These are phyloP conservation scores for Lecanicillium sp. DNA, from an alignment of 2,329 filamentous ascomycete species.

Conservation along the genomic window DNA sequence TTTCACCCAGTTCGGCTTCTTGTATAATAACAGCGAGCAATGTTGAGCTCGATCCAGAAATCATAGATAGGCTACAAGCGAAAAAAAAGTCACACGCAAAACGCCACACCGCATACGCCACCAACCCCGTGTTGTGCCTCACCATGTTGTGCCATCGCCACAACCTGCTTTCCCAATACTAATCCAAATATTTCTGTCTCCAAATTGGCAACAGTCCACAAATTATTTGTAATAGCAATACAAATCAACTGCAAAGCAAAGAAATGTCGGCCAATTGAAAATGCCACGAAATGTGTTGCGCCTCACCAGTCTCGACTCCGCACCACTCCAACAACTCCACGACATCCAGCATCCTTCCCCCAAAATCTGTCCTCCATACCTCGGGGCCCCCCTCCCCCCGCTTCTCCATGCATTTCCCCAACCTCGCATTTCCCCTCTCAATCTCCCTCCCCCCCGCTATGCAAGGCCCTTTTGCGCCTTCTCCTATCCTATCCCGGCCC, in stretches of 20 bases:
- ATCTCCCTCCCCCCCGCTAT: background rate
- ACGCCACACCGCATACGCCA: background rate
- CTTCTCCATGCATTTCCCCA: constrained; percentile 7
- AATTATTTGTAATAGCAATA: no score
- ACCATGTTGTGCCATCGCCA: no score
- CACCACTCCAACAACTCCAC: background rate
- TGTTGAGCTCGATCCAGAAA: no score
- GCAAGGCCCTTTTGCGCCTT: background rate
- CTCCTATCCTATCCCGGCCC: background rate
- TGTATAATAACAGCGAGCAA: no score
- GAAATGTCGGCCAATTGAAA: no score
- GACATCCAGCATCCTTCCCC: background rate
- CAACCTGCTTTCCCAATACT: background rate
- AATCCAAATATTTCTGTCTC: no score
- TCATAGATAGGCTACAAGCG: no score
- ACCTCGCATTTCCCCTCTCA: background rate
- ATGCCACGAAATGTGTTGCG: no score
- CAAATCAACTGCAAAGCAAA: no score
- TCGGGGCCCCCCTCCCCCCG: constrained; percentile 1
- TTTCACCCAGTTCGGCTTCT: no score
- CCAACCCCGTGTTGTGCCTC: no score
- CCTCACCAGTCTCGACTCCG: background rate
- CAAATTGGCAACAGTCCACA: no score
- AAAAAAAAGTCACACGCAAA: background rate
- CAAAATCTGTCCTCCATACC: background rate